Evolutionary conservation across 169 alveolate species (phyloP).

Genomic region (Plasmodium knowlesi): DNA sequence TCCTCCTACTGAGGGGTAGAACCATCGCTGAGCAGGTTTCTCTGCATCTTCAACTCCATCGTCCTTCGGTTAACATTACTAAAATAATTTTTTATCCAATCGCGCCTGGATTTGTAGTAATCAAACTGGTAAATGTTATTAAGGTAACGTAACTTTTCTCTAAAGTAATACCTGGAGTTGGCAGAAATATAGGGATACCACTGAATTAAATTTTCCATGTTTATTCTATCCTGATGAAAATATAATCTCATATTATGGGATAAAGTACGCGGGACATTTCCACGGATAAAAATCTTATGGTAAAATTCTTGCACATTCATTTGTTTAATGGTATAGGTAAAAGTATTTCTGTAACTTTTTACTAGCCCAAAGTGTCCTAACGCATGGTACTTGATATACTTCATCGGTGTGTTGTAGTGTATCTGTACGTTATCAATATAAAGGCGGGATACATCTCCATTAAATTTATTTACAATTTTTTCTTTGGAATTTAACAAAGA

Average conservation of each 20-base stretch:
- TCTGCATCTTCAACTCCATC: constrained; percentile 28
- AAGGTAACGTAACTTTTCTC: constrained; percentile 73
- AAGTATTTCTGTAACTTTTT: constrained; percentile 81
- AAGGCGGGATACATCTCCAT: constrained; percentile 86
- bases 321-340: constrained; percentile 83
- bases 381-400: constrained; percentile 44
- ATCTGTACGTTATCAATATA: constrained; percentile 80
- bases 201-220: constrained; percentile 76
- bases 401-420: constrained; percentile 79
- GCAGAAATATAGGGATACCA: constrained; percentile 88
- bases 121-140: constrained; percentile 26
- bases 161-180: constrained; percentile 78
- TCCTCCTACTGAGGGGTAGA: neutral
- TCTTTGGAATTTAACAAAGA: constrained; percentile 80
- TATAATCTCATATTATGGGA: constrained; percentile 83
- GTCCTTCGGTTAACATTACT: constrained; percentile 26
- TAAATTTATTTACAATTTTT: constrained; percentile 81
- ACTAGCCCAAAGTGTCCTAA: constrained; percentile 83
- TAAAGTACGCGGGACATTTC: constrained; percentile 85
- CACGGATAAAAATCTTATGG: constrained; percentile 84
- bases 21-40: neutral
- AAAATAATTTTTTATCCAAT: constrained; percentile 48
- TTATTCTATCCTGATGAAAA: constrained; percentile 79
- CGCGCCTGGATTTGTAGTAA: constrained; percentile 44
- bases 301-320: constrained; percentile 87